phyloP scores from a whole-genome alignment of 805 yeast species.

The Pichia sporocuriosa region DNA sequence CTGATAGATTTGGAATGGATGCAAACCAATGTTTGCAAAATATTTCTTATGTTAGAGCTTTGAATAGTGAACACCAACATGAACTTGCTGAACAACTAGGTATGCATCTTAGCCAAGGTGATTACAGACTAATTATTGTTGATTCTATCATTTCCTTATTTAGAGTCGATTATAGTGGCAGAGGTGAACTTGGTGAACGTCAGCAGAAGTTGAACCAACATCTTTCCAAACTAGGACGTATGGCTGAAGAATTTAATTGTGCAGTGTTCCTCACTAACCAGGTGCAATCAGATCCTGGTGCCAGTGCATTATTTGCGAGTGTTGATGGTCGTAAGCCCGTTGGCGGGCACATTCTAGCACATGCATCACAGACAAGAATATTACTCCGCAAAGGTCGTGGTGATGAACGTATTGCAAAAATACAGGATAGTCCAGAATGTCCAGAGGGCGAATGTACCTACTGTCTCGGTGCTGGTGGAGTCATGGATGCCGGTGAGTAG shows the following conservation, averaged over 20 bases:
- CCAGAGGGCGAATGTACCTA: slow-evolving; percentile 77
- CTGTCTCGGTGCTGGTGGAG: slow-evolving; percentile 46
- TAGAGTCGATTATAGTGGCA: slow-evolving; percentile 70
- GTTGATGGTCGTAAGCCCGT: slow-evolving; percentile 83
- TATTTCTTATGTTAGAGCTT: slow-evolving; percentile 63
- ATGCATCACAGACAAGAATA: slow-evolving; percentile 73
- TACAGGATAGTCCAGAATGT: slow-evolving; percentile 76
- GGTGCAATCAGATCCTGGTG: slow-evolving; percentile 82
- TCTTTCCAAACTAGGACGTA: slow-evolving; percentile 43
- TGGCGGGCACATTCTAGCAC: slow-evolving; percentile 79
- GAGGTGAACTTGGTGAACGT: slow-evolving; percentile 72
- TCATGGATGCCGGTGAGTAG: slow-evolving; percentile 30
- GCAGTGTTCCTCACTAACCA: slow-evolving; percentile 74
- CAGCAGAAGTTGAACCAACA: slow-evolving; percentile 63
- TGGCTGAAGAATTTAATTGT: slow-evolving; percentile 72
- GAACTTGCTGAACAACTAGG: slow-evolving; percentile 66
- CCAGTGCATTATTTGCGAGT: slow-evolving; percentile 67
- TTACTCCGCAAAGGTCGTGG: slow-evolving; percentile 69
- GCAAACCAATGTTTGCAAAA: slow-evolving; percentile 61
- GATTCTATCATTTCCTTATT: slow-evolving; percentile 78
- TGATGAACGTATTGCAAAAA: slow-evolving; percentile 73
- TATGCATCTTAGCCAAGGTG: slow-evolving; percentile 58
- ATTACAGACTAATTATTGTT: slow-evolving; percentile 51
- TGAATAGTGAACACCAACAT: slow-evolving; percentile 67
- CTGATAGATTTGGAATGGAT: slow-evolving; percentile 61